Evolutionary conservation across 345 rosid species (phyloP).

Genomic region (Ricinus communis): DNA sequence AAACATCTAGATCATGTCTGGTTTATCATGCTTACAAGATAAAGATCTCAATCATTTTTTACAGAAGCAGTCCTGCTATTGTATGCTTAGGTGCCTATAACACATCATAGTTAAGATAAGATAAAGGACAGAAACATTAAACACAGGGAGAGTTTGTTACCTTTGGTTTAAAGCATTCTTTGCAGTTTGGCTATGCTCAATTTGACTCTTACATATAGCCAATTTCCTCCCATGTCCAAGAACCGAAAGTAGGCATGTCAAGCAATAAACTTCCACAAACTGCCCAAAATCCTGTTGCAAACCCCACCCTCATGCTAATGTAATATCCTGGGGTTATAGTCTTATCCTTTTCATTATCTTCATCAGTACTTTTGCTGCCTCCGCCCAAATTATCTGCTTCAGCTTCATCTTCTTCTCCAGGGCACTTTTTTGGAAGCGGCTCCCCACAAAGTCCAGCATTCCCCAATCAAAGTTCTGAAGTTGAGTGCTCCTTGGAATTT

Average conservation of each 20-base stretch:
- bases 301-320: neutral
- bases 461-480: neutral
- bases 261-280: neutral
- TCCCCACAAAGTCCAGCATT: slow-evolving; percentile 5
- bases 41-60: too few relatives aligned
- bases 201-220: neutral
- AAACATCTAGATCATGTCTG: too few relatives aligned
- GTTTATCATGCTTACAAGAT: too few relatives aligned
- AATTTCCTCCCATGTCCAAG: neutral
- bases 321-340: neutral
- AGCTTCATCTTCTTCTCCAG: neutral
- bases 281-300: neutral
- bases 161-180: neutral
- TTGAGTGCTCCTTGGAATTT: slow-evolving; percentile 3
- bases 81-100: too few relatives aligned
- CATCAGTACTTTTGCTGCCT: neutral
- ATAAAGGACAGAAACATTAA: too few relatives aligned
- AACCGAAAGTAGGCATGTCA: slow-evolving; percentile 2
- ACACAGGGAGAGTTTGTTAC: too few relatives aligned
- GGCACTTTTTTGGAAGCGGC: neutral
- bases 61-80: too few relatives aligned
- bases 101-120: too few relatives aligned
- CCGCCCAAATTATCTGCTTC: neutral
- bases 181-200: neutral
- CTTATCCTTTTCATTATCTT: neutral